Evolutionary conservation across 116 monocot genomes (phyloP), one percentile per base, ranked within the genome.

Genomic region (Posidonia oceanica): DNA sequence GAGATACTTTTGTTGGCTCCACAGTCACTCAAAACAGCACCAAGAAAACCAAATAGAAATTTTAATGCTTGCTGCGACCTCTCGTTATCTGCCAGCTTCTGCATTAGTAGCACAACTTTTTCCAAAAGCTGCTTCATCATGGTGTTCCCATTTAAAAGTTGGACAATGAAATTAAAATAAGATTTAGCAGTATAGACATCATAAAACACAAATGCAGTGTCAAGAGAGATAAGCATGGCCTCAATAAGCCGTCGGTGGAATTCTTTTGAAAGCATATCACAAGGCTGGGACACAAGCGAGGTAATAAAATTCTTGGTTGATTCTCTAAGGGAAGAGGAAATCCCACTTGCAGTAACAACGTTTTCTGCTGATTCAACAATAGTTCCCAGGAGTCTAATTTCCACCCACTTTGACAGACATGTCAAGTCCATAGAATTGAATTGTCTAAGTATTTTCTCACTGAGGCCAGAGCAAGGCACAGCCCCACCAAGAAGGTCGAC

Each of bases 31-130:
- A 98, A 77, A 69, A 86, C 73, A 75, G 78, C 37, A 39, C 80
- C 75, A 71, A 92, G 79, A 82, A 92, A 98, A 61, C 69, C 75
- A 75, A 93, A 66, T 42, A 98, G 87, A 77, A 87, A 93, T 64
- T 98, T 93, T 65, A 98, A 51, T 3, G 78, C 80, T 20, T 78
- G 80, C 39, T 89, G 85, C n/a, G 77, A 79, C 54, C 54, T 71
- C 69, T 98, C 85, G 67, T 76, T 71, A 59, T 78, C 87, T 38
- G 72, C 83, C 69, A 98, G 68, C 29, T 85, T 91, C 36, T 79
- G 87, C 77, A 93, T 83, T 76, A 98, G 76, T 23, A 61, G 39
- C 23, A 90, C 40, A 15, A 75, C 79, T 63, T 69, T 87, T 66
- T 90, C 87, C 69, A 98, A 80, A 37, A 98, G 80, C 36, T 72